Percentiles rank a stretch among this genome's conserved stretches.
phyloP scores from a whole-genome alignment of 306 rosid genomes.

The Styphnolobium japonicum region DNA sequence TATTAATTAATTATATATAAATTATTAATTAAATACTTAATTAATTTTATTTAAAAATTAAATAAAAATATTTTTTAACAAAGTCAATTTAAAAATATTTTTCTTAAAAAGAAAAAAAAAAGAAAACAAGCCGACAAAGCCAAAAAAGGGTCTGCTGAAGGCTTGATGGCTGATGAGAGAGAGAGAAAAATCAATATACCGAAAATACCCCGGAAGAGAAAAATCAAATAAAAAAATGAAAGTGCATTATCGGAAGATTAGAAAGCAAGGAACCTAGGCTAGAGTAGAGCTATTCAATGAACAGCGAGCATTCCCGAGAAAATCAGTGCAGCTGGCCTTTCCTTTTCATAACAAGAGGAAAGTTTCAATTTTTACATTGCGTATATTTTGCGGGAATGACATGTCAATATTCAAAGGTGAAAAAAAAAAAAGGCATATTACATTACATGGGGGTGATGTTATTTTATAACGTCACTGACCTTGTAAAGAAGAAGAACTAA shows the following conservation, averaged over 20 bases:
- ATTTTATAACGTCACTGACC: neutral
- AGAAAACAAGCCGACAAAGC: slow-evolving; percentile 43
- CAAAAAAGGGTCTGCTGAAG: slow-evolving; percentile 47
- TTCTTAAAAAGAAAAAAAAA: neutral
- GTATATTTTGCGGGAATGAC: neutral
- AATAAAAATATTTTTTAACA: too few relatives aligned
- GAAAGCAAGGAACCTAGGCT: neutral
- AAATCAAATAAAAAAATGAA: neutral
- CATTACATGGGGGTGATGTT: neutral
- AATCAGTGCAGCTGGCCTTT: neutral
- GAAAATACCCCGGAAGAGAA: slow-evolving; percentile 11
- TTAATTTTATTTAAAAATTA: too few relatives aligned
- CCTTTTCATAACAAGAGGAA: neutral
- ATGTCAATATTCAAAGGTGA: neutral
- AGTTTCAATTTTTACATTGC: too few relatives aligned
- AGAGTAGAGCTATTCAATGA: neutral
- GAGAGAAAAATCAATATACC: slow-evolving; percentile 23
- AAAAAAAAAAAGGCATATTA: neutral
- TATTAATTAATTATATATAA: too few relatives aligned
- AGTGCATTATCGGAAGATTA: neutral
- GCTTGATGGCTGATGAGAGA: slow-evolving; percentile 15
- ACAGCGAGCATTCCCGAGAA: slow-evolving; percentile 35
- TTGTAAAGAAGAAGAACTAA: neutral
- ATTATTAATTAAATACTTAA: too few relatives aligned
- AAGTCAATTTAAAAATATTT: too few relatives aligned